These are phyloP conservation scores for Kuraishia ogatae DNA, from an alignment of 805 yeast genomes.

Conservation along the genomic window DNA sequence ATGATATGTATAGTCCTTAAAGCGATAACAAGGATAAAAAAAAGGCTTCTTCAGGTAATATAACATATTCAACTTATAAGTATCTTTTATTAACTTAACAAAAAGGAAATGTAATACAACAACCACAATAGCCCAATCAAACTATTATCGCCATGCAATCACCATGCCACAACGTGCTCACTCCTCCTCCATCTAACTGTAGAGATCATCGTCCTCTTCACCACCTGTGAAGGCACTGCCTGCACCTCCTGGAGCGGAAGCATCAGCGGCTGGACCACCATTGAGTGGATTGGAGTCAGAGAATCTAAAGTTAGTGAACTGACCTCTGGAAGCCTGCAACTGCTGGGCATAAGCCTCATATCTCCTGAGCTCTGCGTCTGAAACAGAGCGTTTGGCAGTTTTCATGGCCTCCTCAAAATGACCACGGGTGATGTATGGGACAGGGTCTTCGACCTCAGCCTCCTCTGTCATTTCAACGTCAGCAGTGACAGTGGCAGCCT, in stretches of 20 bases:
- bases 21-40: too few species aligned
- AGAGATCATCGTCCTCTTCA: constrained; percentile 36
- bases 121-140: not conserved
- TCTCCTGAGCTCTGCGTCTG: constrained; percentile 96
- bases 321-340: constrained; percentile 93
- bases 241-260: constrained; percentile 19
- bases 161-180: not conserved
- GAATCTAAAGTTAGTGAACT: constrained; percentile 83
- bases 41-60: too few species aligned
- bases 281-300: constrained; percentile 30
- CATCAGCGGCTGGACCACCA: constrained; percentile 21
- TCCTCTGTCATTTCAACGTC: constrained; percentile 25
- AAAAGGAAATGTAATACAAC: not conserved
- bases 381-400: constrained; percentile 95
- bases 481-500: constrained; percentile 22
- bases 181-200: constrained; percentile 17
- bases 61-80: too few species aligned
- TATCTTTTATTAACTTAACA: not conserved
- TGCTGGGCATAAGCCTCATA: constrained; percentile 98
- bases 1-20: not conserved
- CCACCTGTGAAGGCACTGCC: constrained; percentile 41
- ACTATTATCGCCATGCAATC: not conserved
- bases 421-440: constrained; percentile 86
- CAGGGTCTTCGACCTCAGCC: constrained; percentile 79
- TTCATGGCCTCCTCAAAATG: constrained; percentile 99